phyloP scores from a whole-genome alignment of 139 green algal species.

The Picochlorum sp. region DNA sequence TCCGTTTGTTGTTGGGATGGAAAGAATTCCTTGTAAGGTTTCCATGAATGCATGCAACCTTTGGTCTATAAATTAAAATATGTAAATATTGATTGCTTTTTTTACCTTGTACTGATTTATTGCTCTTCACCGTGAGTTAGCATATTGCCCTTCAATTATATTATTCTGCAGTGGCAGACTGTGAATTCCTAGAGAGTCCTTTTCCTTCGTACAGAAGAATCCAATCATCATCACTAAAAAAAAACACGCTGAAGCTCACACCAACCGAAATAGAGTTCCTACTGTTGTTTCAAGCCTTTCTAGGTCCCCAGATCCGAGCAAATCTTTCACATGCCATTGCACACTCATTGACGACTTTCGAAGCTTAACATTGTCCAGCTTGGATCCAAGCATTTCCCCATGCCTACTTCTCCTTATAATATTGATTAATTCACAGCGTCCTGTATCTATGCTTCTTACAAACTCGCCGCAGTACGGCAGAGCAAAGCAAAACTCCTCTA shows the following conservation, averaged over 20 bases:
- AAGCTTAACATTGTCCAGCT: slow-evolving; percentile 28
- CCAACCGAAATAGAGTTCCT: slow-evolving; percentile 20
- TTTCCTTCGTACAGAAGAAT: no score
- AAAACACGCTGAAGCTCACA: no score
- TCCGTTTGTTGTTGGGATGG: no score
- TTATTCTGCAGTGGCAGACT: no score
- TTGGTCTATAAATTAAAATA: no score
- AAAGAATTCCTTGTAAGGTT: no score
- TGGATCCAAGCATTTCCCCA: slow-evolving; percentile 27
- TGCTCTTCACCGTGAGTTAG: no score
- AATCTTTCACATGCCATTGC: slow-evolving; percentile 31
- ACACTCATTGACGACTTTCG: slow-evolving; percentile 17
- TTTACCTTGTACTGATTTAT: no score
- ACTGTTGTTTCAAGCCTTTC: slow-evolving; percentile 17
- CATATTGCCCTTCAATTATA: no score
- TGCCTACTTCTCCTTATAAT: slow-evolving; percentile 19
- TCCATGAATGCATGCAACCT: no score
- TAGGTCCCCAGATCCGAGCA: slow-evolving; percentile 23
- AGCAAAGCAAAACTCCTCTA: slow-evolving; percentile 23
- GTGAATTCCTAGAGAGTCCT: no score
- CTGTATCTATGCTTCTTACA: slow-evolving; percentile 20
- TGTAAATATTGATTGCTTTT: no score
- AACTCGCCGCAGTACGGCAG: slow-evolving; percentile 21
- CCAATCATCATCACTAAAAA: background rate
- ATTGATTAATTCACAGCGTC: slow-evolving; percentile 20